Evolutionary conservation across 2,329 filamentous ascomycete species (phyloP).

Genomic region (Akanthomyces lecanii): DNA sequence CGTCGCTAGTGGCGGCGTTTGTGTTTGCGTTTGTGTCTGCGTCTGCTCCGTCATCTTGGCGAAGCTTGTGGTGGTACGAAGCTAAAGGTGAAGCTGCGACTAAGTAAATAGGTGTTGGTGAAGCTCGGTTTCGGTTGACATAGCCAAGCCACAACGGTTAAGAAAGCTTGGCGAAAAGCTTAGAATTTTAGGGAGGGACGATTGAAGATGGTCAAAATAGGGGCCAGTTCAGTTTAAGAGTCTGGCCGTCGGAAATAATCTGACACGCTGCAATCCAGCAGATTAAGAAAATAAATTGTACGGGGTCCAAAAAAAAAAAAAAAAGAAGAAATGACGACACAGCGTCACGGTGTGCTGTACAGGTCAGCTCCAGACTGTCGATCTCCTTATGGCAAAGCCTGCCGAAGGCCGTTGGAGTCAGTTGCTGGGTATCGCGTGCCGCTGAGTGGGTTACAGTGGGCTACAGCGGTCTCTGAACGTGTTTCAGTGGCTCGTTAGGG

Average conservation of each 20-base stretch:
- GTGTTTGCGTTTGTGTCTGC: neutral
- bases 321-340: constrained; percentile 8
- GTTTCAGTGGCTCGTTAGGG: neutral
- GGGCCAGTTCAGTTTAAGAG: neutral
- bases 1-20: constrained; percentile 1
- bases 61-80: neutral
- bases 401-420: neutral
- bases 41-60: constrained; percentile 2
- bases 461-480: neutral
- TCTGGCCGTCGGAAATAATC: neutral
- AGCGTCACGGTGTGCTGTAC: neutral
- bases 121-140: too few species aligned
- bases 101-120: too few species aligned
- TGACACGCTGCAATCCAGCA: neutral
- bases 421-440: neutral
- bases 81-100: too few species aligned
- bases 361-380: neutral
- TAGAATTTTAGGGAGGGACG: neutral
- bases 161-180: constrained; percentile 14
- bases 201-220: neutral
- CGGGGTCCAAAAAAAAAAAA: neutral
- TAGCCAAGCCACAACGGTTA: constrained; percentile 10
- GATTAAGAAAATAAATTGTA: neutral
- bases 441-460: neutral
- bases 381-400: neutral